Evolutionary conservation across 495 filamentous ascomycete species (phyloP), one percentile per base, ranked within the genome.

Genomic region (Cairneyella variabilis): DNA sequence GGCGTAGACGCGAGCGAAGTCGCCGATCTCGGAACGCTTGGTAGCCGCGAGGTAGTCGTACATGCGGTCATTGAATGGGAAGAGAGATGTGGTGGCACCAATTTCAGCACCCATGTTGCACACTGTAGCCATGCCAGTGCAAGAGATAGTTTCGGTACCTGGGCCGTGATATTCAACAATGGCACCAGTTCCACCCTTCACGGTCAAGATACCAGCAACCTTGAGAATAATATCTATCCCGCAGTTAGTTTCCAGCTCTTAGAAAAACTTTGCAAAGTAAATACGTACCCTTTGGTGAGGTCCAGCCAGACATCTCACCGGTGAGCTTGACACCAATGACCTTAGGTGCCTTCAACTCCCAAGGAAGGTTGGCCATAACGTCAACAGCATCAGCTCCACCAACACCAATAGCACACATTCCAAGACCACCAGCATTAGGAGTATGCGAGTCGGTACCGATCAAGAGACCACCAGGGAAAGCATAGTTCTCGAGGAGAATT

Each of bases 371-470:
- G 61, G 90, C 95, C 91, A 98, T 96, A 62, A 97, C 93, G 71
- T 98, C 93, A 59, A 98, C 93, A 50, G 93, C 93, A 75, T 98
- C 93, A 68, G 93, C 93, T 80, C 93, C 93, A 78, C 93, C 93
- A 56, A 97, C 93, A 83, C 93, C 93, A 65, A 98, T 95, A 11
- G 93, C 92, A 62, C 80, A 83, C 86, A 92, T 95, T 62, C 88
- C 92, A 59, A 97, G 85, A 82, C 93, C 93, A 79, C 95, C 93
- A 66, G 86, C 93, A 71, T 98, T 98, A 57, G 95, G 95, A 41
- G 93, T 98, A 76, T 98, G 93, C 39, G 92, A 97, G 71, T 98
- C 93, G 66, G 93, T 98, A 71, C 93, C 93, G 72, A 98, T 97
- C 74, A 98, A 82, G 54, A 98, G 82, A 81, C 86, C 91, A 81